Base-by-base conservation (phyloP, 2,329 filamentous ascomycete species). In the Phyllosticta citribraziliensis region DNA sequence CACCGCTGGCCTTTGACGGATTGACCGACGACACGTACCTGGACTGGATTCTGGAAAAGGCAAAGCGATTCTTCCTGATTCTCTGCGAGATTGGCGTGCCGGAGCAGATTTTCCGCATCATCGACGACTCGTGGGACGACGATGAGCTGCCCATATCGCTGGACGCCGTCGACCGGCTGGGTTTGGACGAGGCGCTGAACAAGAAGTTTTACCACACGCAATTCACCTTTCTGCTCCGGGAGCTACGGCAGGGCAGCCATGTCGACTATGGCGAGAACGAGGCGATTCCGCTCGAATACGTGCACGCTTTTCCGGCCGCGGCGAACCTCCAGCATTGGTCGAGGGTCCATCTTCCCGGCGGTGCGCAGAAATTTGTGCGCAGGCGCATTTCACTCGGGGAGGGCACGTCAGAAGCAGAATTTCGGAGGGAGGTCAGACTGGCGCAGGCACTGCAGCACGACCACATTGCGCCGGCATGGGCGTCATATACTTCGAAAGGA, bases 71-170 rank as follows among this genome's bases (percentile, higher is more conserved):
- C 50, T 91, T 91, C 68, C 76, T 92, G 55, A 85, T 89, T 50
- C 77, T 91, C 25, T 79, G 84, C 59, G 87, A 91, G 67, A 76
- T 90, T 24, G 85, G 84, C 33, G 79, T 88, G 11, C 83, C 88
- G 0, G 86, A 88, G 66, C 86, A 88, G 70, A 90, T 91, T 63
- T 91, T 91, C 68, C 83, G 83, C 52, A 79, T 89, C 58, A 84
- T 91, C 62, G 88, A 91, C 72, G 84, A 88, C 68, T 87, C 85
- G 22, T 90, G 87, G 87, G 86, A 88, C 66, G 88, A 92, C 68
- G 81, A 84, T 58, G 88, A 92, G 73, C 76, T 92, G 52, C 88
- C 88, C 5, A 79, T 91, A 55, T 78, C 84, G 4, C 76, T 82
- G 58, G 84, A 88, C 57, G 83, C 88, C 63, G 81, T 91, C 54